Conservation (phyloP, 768 basidiomycete species). For the Coprinopsis sp. region DNA sequence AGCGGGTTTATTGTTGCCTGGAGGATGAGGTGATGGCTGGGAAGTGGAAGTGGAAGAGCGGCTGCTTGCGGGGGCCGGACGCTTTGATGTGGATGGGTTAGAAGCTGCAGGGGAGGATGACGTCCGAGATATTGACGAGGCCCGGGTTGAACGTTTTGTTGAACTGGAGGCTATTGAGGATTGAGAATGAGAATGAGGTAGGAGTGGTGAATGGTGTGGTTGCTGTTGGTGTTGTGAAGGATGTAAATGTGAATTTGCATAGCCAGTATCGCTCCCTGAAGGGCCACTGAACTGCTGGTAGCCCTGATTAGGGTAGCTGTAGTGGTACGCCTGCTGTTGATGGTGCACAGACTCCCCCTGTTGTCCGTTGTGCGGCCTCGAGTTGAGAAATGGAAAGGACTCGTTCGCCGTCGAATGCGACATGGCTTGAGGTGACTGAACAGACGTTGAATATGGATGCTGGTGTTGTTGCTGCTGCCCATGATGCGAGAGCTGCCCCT, state of each 20-base stretch:
- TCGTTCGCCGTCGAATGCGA: constrained; percentile 16
- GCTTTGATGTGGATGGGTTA: constrained; percentile 11
- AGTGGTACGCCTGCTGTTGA: background rate
- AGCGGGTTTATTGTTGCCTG: constrained; percentile 28
- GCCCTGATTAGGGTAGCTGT: background rate
- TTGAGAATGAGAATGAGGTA: constrained; percentile 5
- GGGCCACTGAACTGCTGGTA: constrained; percentile 1
- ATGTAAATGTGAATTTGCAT: constrained; percentile 1
- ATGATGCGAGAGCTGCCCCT: constrained; percentile 18
- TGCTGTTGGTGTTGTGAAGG: constrained; percentile 7
- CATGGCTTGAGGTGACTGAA: constrained; percentile 9
- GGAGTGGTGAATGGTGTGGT: background rate
- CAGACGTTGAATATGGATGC: constrained; percentile 11
- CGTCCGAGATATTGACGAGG: background rate
- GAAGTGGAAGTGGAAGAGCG: constrained; percentile 1
- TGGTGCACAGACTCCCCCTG: constrained; percentile 1
- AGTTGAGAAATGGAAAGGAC: constrained; percentile 22
- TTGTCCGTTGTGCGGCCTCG: constrained; percentile 11
- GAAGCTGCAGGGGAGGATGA: constrained; percentile 3
- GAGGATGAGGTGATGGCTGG: constrained; percentile 5
- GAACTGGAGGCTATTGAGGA: background rate
- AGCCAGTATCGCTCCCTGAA: background rate
- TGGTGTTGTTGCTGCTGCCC: constrained; percentile 19
- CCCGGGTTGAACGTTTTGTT: background rate
- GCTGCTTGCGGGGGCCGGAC: background rate